Evolutionary conservation across 805 yeast species (phyloP).

Genomic region (Wickerhamiella vanderwaltii): DNA sequence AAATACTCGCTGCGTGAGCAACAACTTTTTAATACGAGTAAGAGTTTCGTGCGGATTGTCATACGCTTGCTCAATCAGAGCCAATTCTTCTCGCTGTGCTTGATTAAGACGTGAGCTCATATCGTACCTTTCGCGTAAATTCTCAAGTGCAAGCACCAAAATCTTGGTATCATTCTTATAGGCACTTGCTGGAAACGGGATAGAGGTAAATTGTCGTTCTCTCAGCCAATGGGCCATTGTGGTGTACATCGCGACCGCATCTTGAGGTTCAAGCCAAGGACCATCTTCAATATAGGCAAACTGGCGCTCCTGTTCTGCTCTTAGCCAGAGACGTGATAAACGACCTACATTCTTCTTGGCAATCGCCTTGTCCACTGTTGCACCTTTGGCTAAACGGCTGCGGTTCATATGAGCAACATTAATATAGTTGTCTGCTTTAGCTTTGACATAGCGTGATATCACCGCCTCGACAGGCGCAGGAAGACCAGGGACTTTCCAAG

Average conservation of each 20-base stretch:
- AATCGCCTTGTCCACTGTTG: constrained; percentile 84
- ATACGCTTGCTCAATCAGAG: constrained; percentile 88
- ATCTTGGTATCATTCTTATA: constrained; percentile 91
- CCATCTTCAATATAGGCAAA: constrained; percentile 68
- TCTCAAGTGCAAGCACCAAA: constrained; percentile 78
- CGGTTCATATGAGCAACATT: constrained; percentile 87
- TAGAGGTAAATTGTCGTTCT: constrained; percentile 66
- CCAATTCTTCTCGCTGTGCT: constrained; percentile 81
- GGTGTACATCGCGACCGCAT: constrained; percentile 76
- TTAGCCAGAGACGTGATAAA: constrained; percentile 82
- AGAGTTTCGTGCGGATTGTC: constrained; percentile 93
- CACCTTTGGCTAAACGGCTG: constrained; percentile 79
- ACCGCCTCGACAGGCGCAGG: constrained; percentile 83
- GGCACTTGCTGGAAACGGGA: constrained; percentile 85
- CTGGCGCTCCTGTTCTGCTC: constrained; percentile 84
- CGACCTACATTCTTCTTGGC: constrained; percentile 90
- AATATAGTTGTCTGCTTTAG: constrained; percentile 95
- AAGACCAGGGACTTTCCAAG: constrained; percentile 95
- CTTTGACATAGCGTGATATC: constrained; percentile 78
- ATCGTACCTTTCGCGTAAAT: constrained; percentile 66
- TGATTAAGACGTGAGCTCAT: constrained; percentile 70
- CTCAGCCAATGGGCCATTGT: constrained; percentile 90
- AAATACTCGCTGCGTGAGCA: constrained; percentile 81
- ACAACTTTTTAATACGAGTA: constrained; percentile 66
- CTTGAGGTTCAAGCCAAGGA: constrained; percentile 72